Evolutionary conservation across 192 early-diverging fungal genomes (phyloP).

Genomic region (Coemansia sp.): DNA sequence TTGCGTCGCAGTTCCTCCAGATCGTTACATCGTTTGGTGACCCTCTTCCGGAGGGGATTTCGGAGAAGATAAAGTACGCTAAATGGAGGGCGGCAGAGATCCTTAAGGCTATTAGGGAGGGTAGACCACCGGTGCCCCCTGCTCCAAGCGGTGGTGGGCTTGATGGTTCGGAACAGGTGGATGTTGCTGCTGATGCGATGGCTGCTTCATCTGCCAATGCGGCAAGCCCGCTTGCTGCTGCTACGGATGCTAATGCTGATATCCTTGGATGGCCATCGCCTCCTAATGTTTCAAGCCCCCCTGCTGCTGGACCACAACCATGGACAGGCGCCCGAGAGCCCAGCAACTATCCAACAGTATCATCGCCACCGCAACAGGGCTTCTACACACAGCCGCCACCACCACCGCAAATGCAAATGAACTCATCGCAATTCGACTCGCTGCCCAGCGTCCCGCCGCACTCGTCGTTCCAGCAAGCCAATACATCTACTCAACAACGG

Average conservation of each 20-base stretch:
- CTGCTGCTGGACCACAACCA: neutral
- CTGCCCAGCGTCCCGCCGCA: conserved; percentile 39
- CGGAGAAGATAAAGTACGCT: conserved; percentile 91
- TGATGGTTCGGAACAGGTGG: neutral
- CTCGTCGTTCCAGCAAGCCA: neutral
- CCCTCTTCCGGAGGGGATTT: conserved; percentile 61
- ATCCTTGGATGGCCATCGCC: conserved; percentile 38
- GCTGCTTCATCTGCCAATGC: neutral
- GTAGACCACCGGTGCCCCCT: conserved; percentile 62
- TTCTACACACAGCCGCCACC: neutral
- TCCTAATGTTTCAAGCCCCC: neutral
- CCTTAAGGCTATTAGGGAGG: conserved; percentile 86
- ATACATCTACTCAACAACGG: conserved; percentile 6
- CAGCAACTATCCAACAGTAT: neutral
- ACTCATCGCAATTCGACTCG: neutral
- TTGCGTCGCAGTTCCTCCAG: conserved; percentile 89
- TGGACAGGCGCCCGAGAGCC: neutral
- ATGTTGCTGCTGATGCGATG: neutral
- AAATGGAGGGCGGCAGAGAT: conserved; percentile 97
- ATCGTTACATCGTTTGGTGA: conserved; percentile 83
- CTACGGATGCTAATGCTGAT: neutral
- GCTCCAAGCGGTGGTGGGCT: conserved; percentile 4
- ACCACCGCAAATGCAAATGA: conserved; percentile 3
- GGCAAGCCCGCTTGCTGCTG: neutral
- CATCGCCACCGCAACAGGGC: neutral